A percentile compares a stretch with the other conserved stretches of the same genome.
Evolutionary conservation across 2,329 filamentous ascomycete genomes (phyloP).

Genomic region (Calonectria pauciramosa): DNA sequence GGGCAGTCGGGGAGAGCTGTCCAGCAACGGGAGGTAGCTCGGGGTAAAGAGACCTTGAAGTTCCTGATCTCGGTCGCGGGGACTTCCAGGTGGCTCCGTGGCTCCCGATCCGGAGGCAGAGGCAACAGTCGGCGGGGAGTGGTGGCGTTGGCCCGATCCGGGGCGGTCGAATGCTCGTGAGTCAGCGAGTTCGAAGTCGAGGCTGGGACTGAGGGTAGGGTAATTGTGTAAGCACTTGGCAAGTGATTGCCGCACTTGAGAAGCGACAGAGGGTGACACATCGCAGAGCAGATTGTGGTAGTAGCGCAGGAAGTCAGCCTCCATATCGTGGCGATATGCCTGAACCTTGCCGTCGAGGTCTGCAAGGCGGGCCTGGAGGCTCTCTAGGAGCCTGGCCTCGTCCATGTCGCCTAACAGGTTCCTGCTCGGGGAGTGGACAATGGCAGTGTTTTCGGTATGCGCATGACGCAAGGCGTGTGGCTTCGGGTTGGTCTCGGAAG

Average conservation of each 20-base stretch:
- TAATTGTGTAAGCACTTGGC: constrained; percentile 60
- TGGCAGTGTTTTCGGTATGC: constrained; percentile 49
- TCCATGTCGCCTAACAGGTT: constrained; percentile 54
- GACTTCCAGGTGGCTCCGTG: constrained; percentile 55
- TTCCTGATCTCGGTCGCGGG: constrained; percentile 70
- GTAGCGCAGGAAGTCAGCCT: constrained; percentile 69
- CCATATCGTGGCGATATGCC: constrained; percentile 69
- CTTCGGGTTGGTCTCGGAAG: constrained; percentile 31
- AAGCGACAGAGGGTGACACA: constrained; percentile 61
- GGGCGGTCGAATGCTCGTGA: constrained; percentile 49
- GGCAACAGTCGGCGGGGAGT: constrained; percentile 46
- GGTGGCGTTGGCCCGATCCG: constrained; percentile 50
- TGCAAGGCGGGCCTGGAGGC: constrained; percentile 66
- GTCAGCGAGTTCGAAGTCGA: constrained; percentile 52
- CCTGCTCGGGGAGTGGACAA: constrained; percentile 48
- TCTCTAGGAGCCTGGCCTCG: constrained; percentile 62
- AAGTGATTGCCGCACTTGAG: constrained; percentile 62
- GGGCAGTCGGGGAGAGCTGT: constrained; percentile 53
- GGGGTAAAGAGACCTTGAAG: constrained; percentile 75
- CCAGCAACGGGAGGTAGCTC: constrained; percentile 72
- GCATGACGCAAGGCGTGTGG: constrained; percentile 53
- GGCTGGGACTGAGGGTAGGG: constrained; percentile 58
- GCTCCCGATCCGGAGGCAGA: constrained; percentile 46
- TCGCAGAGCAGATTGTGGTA: constrained; percentile 64
- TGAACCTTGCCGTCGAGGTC: constrained; percentile 71